Percentiles rank a stretch among this genome's conserved stretches.
These are phyloP conservation scores for Carex arenaria DNA, from an alignment of 202 grass and related monocot genomes.

Conservation along the genomic window DNA sequence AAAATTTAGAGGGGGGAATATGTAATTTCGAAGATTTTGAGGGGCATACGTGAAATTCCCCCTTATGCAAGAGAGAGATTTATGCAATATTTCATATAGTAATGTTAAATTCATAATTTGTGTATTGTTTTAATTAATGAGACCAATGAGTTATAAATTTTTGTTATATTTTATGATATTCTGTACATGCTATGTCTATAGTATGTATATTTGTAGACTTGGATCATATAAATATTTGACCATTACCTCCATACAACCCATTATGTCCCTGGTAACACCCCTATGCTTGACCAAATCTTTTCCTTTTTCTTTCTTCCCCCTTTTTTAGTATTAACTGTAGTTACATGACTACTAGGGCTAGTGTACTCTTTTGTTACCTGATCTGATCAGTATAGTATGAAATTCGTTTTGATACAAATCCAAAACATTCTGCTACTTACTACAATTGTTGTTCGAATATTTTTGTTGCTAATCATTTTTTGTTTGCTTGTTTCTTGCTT, in stretches of 20 bases:
- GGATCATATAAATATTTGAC: background rate
- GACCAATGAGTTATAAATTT: background rate
- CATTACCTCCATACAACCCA: background rate
- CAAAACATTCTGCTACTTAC: background rate
- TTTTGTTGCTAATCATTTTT: conserved; percentile 6
- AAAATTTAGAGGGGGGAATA: too few species aligned
- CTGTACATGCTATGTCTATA: background rate
- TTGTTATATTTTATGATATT: background rate
- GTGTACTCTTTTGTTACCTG: background rate
- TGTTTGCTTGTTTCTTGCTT: conserved; percentile 16
- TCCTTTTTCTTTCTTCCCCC: background rate
- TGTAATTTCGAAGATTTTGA: too few species aligned
- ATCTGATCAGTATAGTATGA: background rate
- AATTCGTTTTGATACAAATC: background rate
- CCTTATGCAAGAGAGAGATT: background rate
- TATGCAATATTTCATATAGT: background rate
- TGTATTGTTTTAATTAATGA: background rate
- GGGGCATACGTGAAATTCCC: too few species aligned
- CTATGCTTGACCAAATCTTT: background rate
- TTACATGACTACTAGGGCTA: background rate
- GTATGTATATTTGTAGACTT: background rate
- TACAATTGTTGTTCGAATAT: background rate
- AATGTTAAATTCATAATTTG: background rate
- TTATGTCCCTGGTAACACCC: background rate
- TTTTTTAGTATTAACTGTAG: background rate